phyloP scores from a whole-genome alignment of 2,329 filamentous ascomycete species.

The Septoria linicola region DNA sequence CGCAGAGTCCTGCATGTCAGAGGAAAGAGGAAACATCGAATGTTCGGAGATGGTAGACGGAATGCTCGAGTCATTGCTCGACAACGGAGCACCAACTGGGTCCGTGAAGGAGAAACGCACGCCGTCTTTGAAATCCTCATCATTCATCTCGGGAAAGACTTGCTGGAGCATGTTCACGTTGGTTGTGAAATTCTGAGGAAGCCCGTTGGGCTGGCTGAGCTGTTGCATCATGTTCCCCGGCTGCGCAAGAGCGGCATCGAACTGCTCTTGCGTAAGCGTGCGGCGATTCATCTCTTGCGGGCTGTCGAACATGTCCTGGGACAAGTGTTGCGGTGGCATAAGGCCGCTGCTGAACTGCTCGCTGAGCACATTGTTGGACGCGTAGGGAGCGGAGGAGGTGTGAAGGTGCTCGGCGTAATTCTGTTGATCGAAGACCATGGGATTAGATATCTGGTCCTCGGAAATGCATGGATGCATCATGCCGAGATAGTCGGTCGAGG shows the following conservation, averaged over 20 bases:
- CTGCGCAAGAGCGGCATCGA: slow-evolving; percentile 37
- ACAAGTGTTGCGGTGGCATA: slow-evolving; percentile 15
- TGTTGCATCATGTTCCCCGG: slow-evolving; percentile 24
- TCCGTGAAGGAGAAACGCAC: slow-evolving; percentile 24
- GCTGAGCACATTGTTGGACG: neutral
- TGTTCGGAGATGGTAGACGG: slow-evolving; percentile 33
- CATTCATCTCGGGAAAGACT: slow-evolving; percentile 29
- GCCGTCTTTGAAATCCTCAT: slow-evolving; percentile 28
- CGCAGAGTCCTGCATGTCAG: slow-evolving; percentile 27
- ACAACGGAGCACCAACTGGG: slow-evolving; percentile 26
- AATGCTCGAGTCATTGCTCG: slow-evolving; percentile 32
- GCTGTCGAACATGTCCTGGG: slow-evolving; percentile 34
- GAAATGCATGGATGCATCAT: slow-evolving; percentile 34
- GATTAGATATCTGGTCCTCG: slow-evolving; percentile 20
- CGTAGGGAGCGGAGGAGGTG: slow-evolving; percentile 9
- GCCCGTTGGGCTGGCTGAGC: slow-evolving; percentile 18
- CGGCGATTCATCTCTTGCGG: slow-evolving; percentile 38
- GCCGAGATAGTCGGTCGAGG: slow-evolving; percentile 33
- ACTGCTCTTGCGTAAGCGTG: slow-evolving; percentile 41
- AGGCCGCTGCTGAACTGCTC: slow-evolving; percentile 17
- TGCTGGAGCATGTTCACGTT: slow-evolving; percentile 24
- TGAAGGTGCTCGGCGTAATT: slow-evolving; percentile 17
- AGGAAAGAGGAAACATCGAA: slow-evolving; percentile 30
- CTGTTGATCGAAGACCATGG: slow-evolving; percentile 13
- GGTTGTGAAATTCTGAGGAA: slow-evolving; percentile 22